These are phyloP conservation scores for Nicotiana sylvestris DNA, from an alignment of 257 asterid genomes.

Conservation along the genomic window DNA sequence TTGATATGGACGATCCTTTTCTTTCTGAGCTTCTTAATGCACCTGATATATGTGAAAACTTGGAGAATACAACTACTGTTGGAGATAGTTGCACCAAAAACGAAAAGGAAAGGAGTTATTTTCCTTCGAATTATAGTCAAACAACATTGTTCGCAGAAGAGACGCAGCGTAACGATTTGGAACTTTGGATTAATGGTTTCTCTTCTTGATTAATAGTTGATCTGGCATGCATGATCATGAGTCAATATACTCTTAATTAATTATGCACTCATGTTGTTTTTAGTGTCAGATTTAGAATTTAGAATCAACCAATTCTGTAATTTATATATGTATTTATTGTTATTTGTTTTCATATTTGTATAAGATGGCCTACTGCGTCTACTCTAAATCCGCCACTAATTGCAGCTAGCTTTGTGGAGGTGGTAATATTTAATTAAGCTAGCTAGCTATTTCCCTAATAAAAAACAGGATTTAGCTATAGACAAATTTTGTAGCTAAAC, in stretches of 20 bases:
- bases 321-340: neutral
- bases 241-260: neutral
- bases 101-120: neutral
- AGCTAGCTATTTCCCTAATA: too few relatives aligned
- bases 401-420: too few relatives aligned
- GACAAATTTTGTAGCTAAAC: too few relatives aligned
- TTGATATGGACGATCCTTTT: constrained; percentile 6
- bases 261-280: neutral
- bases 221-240: neutral
- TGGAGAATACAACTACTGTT: constrained; percentile 1
- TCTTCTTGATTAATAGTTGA: neutral
- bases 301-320: neutral
- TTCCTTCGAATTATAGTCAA: neutral
- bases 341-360: neutral
- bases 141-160: neutral
- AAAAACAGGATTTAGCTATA: too few relatives aligned
- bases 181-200: constrained; percentile 1
- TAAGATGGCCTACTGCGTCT: too few relatives aligned
- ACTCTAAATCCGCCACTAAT: too few relatives aligned
- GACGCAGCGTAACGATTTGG: constrained; percentile 4
- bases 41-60: constrained; percentile 8
- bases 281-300: neutral
- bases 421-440: too few relatives aligned
- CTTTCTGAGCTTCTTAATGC: constrained; percentile 1
- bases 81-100: neutral